phyloP scores from a whole-genome alignment of 1,139 yeast genomes.

The Debaryomyces psychrophilus region DNA sequence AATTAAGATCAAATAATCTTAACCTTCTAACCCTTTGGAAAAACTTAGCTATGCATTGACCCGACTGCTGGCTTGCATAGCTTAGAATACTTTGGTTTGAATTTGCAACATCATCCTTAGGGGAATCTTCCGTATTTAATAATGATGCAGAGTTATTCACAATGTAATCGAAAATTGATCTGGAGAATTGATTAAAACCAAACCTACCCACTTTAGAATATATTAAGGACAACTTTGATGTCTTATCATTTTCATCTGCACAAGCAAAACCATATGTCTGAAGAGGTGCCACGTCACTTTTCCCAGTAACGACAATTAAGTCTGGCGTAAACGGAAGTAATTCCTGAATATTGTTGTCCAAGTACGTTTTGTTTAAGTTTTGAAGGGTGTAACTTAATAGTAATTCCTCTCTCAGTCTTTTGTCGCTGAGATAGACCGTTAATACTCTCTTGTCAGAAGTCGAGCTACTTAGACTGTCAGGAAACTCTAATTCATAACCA shows the following conservation, averaged over 20 bases:
- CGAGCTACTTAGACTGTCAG: slow-evolving; percentile 13
- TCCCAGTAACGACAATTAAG: slow-evolving; percentile 19
- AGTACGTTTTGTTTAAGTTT: slow-evolving; percentile 7
- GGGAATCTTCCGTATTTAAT: not conserved
- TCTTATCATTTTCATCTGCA: slow-evolving; percentile 11
- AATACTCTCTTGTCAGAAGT: slow-evolving; percentile 18
- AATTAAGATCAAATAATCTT: slow-evolving; percentile 17
- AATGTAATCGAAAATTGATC: slow-evolving; percentile 20
- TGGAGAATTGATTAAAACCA: slow-evolving; percentile 24
- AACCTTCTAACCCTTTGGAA: slow-evolving; percentile 12
- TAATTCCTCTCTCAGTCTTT: slow-evolving; percentile 16
- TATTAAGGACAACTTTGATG: slow-evolving; percentile 13
- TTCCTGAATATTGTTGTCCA: slow-evolving; percentile 11
- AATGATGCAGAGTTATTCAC: slow-evolving; percentile 4
- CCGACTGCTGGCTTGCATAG: slow-evolving; percentile 9
- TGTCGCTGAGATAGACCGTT: slow-evolving; percentile 24
- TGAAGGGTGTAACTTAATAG: slow-evolving; percentile 3
- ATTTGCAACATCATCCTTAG: not conserved
- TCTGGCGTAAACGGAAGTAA: slow-evolving; percentile 21
- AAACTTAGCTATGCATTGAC: slow-evolving; percentile 12
- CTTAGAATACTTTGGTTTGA: slow-evolving; percentile 11
- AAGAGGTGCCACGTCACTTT: slow-evolving; percentile 9
- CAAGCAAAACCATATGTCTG: slow-evolving; percentile 19
- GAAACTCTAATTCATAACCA: not conserved
- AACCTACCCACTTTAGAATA: slow-evolving; percentile 20